Conservation (phyloP, 148 eudicot species). For the Chenopodium suecicum region DNA sequence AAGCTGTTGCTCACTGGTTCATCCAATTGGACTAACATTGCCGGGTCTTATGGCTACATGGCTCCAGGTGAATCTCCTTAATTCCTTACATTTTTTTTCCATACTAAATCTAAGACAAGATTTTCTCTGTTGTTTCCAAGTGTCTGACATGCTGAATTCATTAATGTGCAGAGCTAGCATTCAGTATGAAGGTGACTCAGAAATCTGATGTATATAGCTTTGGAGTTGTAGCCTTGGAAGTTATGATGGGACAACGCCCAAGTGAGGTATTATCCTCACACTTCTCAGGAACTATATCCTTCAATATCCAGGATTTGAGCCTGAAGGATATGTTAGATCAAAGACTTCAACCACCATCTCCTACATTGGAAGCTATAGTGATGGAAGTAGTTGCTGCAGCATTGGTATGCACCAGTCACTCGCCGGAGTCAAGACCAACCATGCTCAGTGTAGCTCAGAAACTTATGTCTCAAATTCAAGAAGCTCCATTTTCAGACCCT, state of each 20-base stretch:
- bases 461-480: slow-evolving; percentile 3
- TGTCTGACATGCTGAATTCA: neutral
- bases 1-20: slow-evolving; percentile 53
- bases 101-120: no score
- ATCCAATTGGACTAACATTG: slow-evolving; percentile 54
- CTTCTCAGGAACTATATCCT: neutral
- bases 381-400: slow-evolving; percentile 15
- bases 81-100: neutral
- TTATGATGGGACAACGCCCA: slow-evolving; percentile 59
- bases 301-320: slow-evolving; percentile 1
- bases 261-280: slow-evolving; percentile 35
- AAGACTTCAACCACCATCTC: slow-evolving; percentile 24
- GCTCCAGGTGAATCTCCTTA: slow-evolving; percentile 61
- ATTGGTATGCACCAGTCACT: slow-evolving; percentile 22
- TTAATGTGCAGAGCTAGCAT: slow-evolving; percentile 26
- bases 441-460: slow-evolving; percentile 24
- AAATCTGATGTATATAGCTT: slow-evolving; percentile 69
- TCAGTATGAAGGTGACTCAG: slow-evolving; percentile 32
- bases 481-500: slow-evolving; percentile 1
- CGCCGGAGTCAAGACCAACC: slow-evolving; percentile 19
- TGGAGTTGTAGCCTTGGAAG: slow-evolving; percentile 67
- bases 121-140: no score
- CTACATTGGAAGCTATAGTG: slow-evolving; percentile 21
- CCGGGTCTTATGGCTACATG: slow-evolving; percentile 89
- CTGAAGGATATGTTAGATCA: slow-evolving; percentile 18